Evolutionary conservation across 768 basidiomycete genomes (phyloP), one percentile per base, ranked within the genome.

Genomic region (Termitomyces sp.): DNA sequence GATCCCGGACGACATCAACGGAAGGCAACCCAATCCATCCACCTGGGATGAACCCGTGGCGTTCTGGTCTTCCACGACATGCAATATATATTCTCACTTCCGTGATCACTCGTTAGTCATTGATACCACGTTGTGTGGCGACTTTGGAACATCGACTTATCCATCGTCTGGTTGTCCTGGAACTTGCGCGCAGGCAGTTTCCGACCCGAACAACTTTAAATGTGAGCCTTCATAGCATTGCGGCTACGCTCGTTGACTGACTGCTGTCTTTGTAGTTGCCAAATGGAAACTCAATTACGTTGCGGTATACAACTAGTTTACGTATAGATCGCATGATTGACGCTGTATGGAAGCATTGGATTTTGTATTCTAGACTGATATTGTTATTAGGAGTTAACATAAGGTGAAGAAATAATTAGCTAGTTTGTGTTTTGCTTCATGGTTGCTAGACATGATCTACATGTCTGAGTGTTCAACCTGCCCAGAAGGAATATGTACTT

Each of bases 261-360:
- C 9, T 6, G 10, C 12, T n/a, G 14, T 26, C 50, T 15, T 57
- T 54, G 17, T 60, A 84, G 83, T 70, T 64, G 81, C 82, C 15
- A 69, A 78, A 63, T 84, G 82, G 82, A 73, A 73, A 59, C 70
- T 85, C 65, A 81, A 81, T 60, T 83, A 78, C 60, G 71, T 85
- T 50, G 75, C 79, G 10, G 61, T 63, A 41, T 60, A 58, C 35
- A 52, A 54, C 41, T 60, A 41, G 56, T 31, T 15, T 15, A 46
- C 17, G 41, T 42, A 19, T 15, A 6, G n/a, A 21, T 37, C 3
- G 41, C n/a, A 21, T 9, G 4, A 2, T 48, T 12, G 38, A 47
- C 5, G 14, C 10, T 53, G 23, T 19, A 17, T 53, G 31, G 2
- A 44, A 21, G 3, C n/a, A 42, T 35, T 26, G 17, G 7, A 11